Conservation (phyloP, 202 grass and related monocot genomes). For the Elaeis oleifera region DNA sequence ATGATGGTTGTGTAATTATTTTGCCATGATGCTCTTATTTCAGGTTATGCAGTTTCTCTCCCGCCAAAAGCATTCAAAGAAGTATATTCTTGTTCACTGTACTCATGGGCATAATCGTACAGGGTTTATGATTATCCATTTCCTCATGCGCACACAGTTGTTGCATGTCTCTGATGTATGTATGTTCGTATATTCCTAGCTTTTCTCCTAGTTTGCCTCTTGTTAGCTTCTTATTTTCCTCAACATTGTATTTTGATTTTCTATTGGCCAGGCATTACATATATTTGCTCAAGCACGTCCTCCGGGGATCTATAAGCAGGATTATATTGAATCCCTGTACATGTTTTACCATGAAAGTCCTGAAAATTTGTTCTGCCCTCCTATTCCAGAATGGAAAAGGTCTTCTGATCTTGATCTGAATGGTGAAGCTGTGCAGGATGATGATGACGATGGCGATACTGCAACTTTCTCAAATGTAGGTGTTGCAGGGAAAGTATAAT, state of each 20-base stretch:
- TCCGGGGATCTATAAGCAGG: constrained; percentile 95
- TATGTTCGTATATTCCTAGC: constrained; percentile 12
- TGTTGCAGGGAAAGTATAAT: constrained; percentile 2
- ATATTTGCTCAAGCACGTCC: constrained; percentile 66
- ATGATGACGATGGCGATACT: constrained; percentile 52
- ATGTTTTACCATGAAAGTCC: constrained; percentile 93
- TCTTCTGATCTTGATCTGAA: constrained; percentile 90
- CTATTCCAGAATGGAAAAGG: constrained; percentile 92
- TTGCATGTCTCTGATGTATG: constrained; percentile 66
- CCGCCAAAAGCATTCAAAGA: constrained; percentile 69
- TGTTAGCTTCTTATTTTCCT: constrained; percentile 8
- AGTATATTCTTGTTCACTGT: constrained; percentile 92
- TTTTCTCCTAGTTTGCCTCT: background rate
- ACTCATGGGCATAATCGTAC: constrained; percentile 99
- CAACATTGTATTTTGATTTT: constrained; percentile 10
- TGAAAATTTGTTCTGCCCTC: constrained; percentile 61
- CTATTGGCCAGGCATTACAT: constrained; percentile 51
- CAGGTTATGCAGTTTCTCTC: constrained; percentile 78
- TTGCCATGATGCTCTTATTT: background rate
- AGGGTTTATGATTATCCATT: constrained; percentile 99
- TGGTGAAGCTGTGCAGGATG: constrained; percentile 89
- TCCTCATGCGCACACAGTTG: constrained; percentile 68
- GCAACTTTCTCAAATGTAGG: constrained; percentile 41
- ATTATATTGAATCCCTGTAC: constrained; percentile 86
- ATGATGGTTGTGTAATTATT: too few species aligned